phyloP scores from a whole-genome alignment of 78 protist genomes.

The Paratrimastix pyriformis region DNA sequence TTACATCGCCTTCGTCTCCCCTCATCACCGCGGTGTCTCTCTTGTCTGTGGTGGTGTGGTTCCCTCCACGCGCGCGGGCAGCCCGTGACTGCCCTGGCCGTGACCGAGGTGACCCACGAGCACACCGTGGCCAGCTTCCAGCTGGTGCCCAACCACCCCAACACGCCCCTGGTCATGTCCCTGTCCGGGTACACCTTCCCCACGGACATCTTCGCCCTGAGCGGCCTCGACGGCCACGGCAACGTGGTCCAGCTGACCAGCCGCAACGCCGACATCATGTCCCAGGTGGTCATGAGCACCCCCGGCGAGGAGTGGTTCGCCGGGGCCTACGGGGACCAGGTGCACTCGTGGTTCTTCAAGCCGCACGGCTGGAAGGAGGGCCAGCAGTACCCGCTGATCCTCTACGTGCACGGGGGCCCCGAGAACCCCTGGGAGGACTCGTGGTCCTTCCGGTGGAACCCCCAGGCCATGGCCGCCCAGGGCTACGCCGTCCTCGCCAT shows the following conservation, averaged over 20 bases:
- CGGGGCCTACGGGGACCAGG: background rate
- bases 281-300: background rate
- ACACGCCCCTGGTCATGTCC: no score
- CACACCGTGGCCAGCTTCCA: no score
- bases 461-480: slow-evolving; percentile 8
- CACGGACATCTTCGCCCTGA: no score
- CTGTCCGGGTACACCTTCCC: no score
- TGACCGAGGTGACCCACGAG: no score
- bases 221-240: no score
- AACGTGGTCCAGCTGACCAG: background rate
- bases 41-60: no score
- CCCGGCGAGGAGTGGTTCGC: background rate
- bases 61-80: no score
- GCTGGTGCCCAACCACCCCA: no score
- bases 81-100: no score
- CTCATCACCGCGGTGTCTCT: no score
- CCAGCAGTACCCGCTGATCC: background rate
- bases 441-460: slow-evolving; percentile 15
- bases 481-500: slow-evolving; percentile 1
- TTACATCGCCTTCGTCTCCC: no score
- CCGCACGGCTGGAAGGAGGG: background rate
- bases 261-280: background rate
- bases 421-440: background rate
- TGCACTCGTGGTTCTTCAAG: background rate
- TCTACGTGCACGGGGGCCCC: slow-evolving; percentile 21